A percentile compares a stretch with the other conserved stretches of the same genome.
These are phyloP conservation scores for Salix koriyanagi DNA, from an alignment of 345 rosid species.

Conservation along the genomic window DNA sequence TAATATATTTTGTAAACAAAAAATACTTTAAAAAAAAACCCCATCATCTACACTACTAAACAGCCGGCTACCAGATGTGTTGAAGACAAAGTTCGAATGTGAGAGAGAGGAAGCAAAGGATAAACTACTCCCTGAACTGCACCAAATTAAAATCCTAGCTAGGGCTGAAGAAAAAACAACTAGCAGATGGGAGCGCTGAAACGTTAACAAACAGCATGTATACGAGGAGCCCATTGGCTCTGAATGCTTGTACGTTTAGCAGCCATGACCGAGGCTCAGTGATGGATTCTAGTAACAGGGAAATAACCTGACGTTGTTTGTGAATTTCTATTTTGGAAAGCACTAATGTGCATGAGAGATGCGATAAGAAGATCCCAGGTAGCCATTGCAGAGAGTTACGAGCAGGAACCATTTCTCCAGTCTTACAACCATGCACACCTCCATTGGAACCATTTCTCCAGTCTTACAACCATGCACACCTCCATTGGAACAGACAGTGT, in stretches of 20 bases:
- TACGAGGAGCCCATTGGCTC: no score
- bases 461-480: not conserved
- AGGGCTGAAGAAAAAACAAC: no score
- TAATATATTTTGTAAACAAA: no score
- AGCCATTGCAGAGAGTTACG: not conserved
- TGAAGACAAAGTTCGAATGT: no score
- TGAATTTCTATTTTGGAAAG: slow-evolving; percentile 5
- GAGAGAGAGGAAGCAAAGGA: no score
- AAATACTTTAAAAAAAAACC: no score
- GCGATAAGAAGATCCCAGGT: slow-evolving; percentile 14
- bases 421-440: not conserved
- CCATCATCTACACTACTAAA: no score
- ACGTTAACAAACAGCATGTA: no score
- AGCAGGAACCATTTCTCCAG: not conserved
- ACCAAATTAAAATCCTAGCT: no score
- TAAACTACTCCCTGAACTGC: no score
- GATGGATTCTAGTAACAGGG: slow-evolving; percentile 11
- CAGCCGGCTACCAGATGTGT: no score
- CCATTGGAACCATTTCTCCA: not conserved
- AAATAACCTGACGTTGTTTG: slow-evolving; percentile 9
- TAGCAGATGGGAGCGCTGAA: no score
- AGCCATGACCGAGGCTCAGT: not conserved
- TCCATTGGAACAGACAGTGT: not conserved
- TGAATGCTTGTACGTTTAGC: not conserved
- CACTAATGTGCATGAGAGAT: slow-evolving; percentile 1